Conservation (phyloP, 345 rosid genomes). For the Triadica sebifera region DNA sequence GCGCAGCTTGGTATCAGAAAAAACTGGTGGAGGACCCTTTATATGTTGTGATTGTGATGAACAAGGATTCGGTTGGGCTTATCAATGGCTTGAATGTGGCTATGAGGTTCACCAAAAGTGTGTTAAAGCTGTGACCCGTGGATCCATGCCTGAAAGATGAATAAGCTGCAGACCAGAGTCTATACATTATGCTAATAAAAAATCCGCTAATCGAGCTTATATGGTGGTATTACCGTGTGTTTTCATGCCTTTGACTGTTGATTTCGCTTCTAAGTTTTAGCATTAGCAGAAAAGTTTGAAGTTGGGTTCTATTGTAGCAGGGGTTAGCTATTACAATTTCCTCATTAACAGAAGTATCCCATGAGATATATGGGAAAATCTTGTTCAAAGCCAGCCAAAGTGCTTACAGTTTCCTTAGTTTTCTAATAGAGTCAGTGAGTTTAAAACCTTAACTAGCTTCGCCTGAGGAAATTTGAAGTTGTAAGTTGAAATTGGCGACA, state of each 20-base stretch:
- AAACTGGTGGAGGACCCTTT: slow-evolving; percentile 55
- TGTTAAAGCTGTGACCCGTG: slow-evolving; percentile 27
- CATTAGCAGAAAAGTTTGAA: background rate
- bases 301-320: background rate
- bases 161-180: background rate
- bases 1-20: slow-evolving; percentile 52
- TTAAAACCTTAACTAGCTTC: too few relatives aligned
- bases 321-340: background rate
- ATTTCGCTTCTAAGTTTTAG: background rate
- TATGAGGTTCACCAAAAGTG: slow-evolving; percentile 69
- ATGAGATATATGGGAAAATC: background rate
- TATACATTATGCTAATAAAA: background rate
- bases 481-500: too few relatives aligned
- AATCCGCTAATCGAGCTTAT: background rate
- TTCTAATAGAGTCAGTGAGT: background rate
- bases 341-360: background rate
- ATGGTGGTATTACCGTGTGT: background rate
- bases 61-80: slow-evolving; percentile 65
- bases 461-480: too few relatives aligned
- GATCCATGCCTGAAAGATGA: background rate
- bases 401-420: background rate
- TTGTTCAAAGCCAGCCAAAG: background rate
- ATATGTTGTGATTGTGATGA: slow-evolving; percentile 67
- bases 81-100: slow-evolving; percentile 64
- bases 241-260: background rate